These are phyloP conservation scores for Triticum urartu DNA, from an alignment of 176 grass and related monocot species.

Conservation along the genomic window DNA sequence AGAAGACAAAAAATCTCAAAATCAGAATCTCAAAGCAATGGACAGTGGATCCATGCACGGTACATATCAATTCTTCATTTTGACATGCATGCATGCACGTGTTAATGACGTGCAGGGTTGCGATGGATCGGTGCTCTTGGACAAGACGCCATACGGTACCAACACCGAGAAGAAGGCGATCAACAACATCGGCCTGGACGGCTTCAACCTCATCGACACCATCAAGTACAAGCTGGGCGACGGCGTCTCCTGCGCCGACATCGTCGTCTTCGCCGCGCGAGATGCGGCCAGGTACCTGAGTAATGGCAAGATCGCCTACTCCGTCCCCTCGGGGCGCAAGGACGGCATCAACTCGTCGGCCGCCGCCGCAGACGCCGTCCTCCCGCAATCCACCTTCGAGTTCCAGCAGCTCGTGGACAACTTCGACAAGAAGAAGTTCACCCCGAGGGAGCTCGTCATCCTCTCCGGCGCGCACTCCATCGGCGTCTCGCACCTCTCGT, in stretches of 20 bases:
- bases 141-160: background rate
- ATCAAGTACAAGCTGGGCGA: constrained; percentile 19
- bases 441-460: constrained; percentile 33
- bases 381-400: constrained; percentile 16
- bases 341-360: constrained; percentile 32
- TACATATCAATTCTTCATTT: no score
- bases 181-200: constrained; percentile 30
- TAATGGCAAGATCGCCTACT: constrained; percentile 2
- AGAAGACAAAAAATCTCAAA: no score
- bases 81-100: background rate
- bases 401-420: constrained; percentile 8
- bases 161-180: constrained; percentile 29
- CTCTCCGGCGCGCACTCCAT: constrained; percentile 49
- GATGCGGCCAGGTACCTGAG: constrained; percentile 22
- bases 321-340: constrained; percentile 23
- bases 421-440: constrained; percentile 11
- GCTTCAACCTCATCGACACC: constrained; percentile 42
- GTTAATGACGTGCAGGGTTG: constrained; percentile 30
- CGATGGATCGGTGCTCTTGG: constrained; percentile 54
- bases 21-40: no score
- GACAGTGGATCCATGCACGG: no score
- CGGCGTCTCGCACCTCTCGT: constrained; percentile 32
- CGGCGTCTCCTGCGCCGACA: constrained; percentile 45
- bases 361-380: constrained; percentile 1
- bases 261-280: constrained; percentile 38